Conservation (phyloP, 1,284 basidiomycete species). For the Tetrapyrgos nigripes region DNA sequence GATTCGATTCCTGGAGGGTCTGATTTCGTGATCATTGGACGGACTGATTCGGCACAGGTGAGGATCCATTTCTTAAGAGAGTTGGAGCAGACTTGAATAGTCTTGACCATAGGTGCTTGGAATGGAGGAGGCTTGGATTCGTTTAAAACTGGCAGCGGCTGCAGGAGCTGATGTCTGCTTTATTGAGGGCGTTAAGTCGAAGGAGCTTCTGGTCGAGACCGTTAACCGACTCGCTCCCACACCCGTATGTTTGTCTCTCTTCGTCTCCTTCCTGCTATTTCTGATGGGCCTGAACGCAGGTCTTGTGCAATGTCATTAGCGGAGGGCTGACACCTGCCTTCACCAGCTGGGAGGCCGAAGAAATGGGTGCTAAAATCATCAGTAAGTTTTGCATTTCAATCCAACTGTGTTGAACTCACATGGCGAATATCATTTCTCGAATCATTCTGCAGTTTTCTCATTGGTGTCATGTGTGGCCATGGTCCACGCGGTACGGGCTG, state of each 20-base stretch:
- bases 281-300: constrained; percentile 32
- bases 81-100: not conserved
- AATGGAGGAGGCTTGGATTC: constrained; percentile 79
- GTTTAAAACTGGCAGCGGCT: constrained; percentile 74
- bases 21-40: constrained; percentile 81
- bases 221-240: constrained; percentile 73
- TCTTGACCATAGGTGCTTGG: constrained; percentile 44
- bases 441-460: constrained; percentile 58
- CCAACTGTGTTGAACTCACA: not conserved
- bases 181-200: constrained; percentile 80
- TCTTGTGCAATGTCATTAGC: constrained; percentile 80
- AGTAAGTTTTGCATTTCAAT: constrained; percentile 48
- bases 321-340: constrained; percentile 79
- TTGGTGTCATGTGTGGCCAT: constrained; percentile 76
- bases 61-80: not conserved
- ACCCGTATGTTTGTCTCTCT: constrained; percentile 54
- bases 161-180: constrained; percentile 86
- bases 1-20: constrained; percentile 75
- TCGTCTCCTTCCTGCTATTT: not conserved
- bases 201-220: constrained; percentile 68
- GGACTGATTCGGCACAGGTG: constrained; percentile 83
- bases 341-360: constrained; percentile 70
- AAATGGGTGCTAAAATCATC: constrained; percentile 76
- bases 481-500: constrained; percentile 73
- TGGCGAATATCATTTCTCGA: not conserved